phyloP scores from a whole-genome alignment of 768 basidiomycete species.

The Dacryopinax primogenitus region DNA sequence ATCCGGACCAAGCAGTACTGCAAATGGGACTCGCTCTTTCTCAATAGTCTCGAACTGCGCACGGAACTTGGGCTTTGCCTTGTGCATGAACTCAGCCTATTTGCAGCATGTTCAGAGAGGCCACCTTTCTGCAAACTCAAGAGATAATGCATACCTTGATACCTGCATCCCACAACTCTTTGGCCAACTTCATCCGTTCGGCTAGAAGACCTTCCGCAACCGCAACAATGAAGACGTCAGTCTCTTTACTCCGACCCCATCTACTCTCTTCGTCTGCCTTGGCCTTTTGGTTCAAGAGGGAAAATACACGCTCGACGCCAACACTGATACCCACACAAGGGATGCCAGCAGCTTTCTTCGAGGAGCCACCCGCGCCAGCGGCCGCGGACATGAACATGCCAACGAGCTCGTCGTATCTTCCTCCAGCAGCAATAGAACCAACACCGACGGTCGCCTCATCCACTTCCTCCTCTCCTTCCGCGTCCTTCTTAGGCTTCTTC shows the following conservation, averaged over 20 bases:
- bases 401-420: constrained; percentile 90
- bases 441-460: constrained; percentile 92
- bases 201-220: constrained; percentile 78
- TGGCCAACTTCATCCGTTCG: constrained; percentile 70
- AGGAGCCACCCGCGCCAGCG: constrained; percentile 51
- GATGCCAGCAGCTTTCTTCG: constrained; percentile 37
- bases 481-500: constrained; percentile 28
- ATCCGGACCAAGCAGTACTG: constrained; percentile 75
- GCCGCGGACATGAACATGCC: constrained; percentile 80
- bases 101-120: not conserved
- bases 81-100: constrained; percentile 91
- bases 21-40: constrained; percentile 84
- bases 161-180: constrained; percentile 68
- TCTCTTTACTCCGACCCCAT: constrained; percentile 70
- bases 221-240: constrained; percentile 86
- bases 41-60: constrained; percentile 85
- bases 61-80: constrained; percentile 77
- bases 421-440: constrained; percentile 98
- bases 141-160: constrained; percentile 52
- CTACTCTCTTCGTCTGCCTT: constrained; percentile 40
- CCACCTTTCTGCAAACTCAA: not conserved
- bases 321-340: constrained; percentile 91
- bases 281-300: constrained; percentile 80
- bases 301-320: constrained; percentile 87
- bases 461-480: constrained; percentile 55